These are phyloP conservation scores for Juglanconis oblonga DNA, from an alignment of 2,329 filamentous ascomycete species.

Conservation along the genomic window DNA sequence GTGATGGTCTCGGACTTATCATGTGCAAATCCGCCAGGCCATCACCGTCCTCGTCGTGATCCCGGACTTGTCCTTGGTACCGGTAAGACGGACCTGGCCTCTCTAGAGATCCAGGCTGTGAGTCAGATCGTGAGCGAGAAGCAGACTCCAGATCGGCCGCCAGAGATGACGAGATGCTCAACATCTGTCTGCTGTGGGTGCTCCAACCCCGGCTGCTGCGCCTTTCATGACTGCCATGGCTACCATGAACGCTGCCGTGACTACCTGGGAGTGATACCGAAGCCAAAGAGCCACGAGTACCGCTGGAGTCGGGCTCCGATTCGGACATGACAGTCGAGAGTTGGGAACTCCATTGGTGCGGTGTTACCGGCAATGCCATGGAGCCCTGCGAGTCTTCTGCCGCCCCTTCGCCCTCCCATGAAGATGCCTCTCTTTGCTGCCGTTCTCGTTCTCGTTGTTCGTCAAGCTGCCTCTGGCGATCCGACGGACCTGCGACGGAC, in stretches of 20 bases:
- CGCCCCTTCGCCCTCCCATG: constrained; percentile 23
- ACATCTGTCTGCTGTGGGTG: constrained; percentile 49
- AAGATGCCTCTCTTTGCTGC: constrained; percentile 8
- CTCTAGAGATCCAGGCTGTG: constrained; percentile 47
- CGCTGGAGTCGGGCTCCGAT: constrained; percentile 50
- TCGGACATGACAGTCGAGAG: constrained; percentile 63
- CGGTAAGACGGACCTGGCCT: constrained; percentile 44
- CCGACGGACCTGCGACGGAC: constrained; percentile 16
- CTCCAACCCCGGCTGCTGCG: constrained; percentile 47
- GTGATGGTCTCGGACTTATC: constrained; percentile 50
- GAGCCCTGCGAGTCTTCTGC: constrained; percentile 21
- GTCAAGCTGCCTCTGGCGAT: constrained; percentile 18
- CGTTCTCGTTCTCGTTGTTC: constrained; percentile 16
- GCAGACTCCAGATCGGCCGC: constrained; percentile 41
- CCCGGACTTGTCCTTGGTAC: constrained; percentile 39
- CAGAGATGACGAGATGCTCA: constrained; percentile 56
- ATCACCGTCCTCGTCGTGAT: constrained; percentile 64
- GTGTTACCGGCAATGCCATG: constrained; percentile 44
- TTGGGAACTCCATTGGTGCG: constrained; percentile 62
- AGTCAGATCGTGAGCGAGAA: constrained; percentile 35
- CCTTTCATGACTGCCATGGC: constrained; percentile 34
- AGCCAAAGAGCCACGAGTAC: constrained; percentile 41
- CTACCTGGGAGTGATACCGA: constrained; percentile 26
- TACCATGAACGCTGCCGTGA: background rate
- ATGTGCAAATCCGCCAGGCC: constrained; percentile 59